phyloP scores from a whole-genome alignment of 179 eudicot genomes.

The Drosera spatulata region DNA sequence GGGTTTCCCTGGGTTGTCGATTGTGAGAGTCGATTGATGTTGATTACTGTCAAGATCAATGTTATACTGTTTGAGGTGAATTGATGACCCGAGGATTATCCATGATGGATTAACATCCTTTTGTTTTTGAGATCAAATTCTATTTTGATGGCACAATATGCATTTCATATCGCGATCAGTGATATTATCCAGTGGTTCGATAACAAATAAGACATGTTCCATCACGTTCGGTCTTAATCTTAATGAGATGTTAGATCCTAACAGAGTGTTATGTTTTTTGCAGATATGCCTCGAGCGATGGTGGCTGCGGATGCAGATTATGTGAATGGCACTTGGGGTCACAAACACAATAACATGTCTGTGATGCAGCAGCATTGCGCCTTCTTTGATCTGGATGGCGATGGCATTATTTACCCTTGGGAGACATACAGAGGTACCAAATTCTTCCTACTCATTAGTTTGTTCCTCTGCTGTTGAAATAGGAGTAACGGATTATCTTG shows the following conservation, averaged over 20 bases:
- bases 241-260: not conserved
- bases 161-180: too few species aligned
- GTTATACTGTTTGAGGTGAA: too few species aligned
- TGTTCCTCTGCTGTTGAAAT: not conserved
- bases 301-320: constrained; percentile 45
- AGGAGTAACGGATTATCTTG: too few species aligned
- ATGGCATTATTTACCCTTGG: constrained; percentile 48
- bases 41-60: too few species aligned
- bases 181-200: not conserved
- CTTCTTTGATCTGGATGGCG: constrained; percentile 48
- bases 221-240: not conserved
- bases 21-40: too few species aligned
- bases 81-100: too few species aligned
- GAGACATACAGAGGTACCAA: constrained; percentile 40
- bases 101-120: too few species aligned
- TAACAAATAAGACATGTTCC: too few species aligned
- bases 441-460: not conserved
- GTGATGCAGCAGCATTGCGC: constrained; percentile 59
- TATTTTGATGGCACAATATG: too few species aligned
- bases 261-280: not conserved
- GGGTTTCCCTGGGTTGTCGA: too few species aligned
- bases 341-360: constrained; percentile 38
- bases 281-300: constrained; percentile 50
- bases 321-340: constrained; percentile 43
- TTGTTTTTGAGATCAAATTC: too few species aligned